Evolutionary conservation across 192 early-diverging fungal genomes (phyloP).

Genomic region (Entrophospora sp.): DNA sequence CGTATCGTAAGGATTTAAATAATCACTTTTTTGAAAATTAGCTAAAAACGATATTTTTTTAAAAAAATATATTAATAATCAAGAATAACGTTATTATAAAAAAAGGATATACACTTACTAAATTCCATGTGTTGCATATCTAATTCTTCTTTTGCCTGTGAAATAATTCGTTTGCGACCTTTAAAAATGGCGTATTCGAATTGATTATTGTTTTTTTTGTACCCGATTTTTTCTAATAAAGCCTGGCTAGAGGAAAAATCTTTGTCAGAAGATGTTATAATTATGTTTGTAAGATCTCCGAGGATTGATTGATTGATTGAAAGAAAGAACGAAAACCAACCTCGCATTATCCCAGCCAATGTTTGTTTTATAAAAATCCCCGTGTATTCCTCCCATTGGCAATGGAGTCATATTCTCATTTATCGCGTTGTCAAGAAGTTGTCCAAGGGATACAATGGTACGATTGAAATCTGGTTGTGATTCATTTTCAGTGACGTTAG

Average conservation of each 20-base stretch:
- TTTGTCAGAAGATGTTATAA: conserved; percentile 11
- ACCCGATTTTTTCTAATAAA: not conserved
- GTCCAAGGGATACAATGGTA: not conserved
- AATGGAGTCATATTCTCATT: not conserved
- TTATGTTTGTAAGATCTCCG: no score
- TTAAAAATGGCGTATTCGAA: not conserved
- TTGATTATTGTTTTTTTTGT: not conserved
- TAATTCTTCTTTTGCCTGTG: not conserved
- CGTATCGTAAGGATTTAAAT: not conserved
- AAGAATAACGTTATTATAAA: not conserved
- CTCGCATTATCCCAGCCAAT: conserved; percentile 6
- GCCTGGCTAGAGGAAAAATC: conserved; percentile 17
- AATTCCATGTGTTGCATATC: not conserved
- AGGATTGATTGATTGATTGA: no score
- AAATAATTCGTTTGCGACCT: not conserved
- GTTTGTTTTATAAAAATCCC: not conserved
- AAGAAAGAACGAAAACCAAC: no score
- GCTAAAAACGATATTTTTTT: no score
- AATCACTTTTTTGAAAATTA: no score
- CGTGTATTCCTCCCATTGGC: no score
- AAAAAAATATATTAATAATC: not conserved
- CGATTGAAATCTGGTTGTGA: not conserved
- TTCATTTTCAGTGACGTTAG: not conserved
- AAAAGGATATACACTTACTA: not conserved
- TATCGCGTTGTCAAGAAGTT: not conserved